Conservation (phyloP, 2,329 filamentous ascomycete genomes). For the Arthrobotrys iridis region DNA sequence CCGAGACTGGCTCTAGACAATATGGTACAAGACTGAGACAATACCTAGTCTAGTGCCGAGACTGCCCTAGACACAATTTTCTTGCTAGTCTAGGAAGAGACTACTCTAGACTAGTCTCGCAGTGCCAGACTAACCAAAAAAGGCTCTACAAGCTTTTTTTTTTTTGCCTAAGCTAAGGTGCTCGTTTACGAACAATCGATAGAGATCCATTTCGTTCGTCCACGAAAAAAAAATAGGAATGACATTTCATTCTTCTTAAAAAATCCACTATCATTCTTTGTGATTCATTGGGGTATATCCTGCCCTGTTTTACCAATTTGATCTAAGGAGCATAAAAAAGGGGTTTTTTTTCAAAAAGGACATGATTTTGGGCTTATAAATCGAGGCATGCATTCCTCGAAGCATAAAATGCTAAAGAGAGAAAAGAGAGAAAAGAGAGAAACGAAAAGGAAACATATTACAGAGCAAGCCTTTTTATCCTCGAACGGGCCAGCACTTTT, state of each 20-base stretch:
- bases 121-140: no score
- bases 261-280: conserved; percentile 21
- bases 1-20: no score
- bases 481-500: conserved; percentile 26
- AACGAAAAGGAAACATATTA: conserved; percentile 18
- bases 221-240: background rate
- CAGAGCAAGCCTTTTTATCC: conserved; percentile 10
- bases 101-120: no score
- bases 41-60: no score
- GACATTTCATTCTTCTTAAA: conserved; percentile 1
- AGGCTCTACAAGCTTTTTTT: no score
- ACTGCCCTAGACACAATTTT: no score
- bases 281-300: conserved; percentile 53
- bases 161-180: no score
- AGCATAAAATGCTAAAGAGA: background rate
- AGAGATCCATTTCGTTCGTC: background rate
- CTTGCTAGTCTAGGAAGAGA: no score
- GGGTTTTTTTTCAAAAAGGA: background rate
- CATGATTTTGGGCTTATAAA: no score
- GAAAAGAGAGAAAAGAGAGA: background rate
- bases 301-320: conserved; percentile 48
- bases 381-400: background rate
- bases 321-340: conserved; percentile 28
- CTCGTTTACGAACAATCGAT: no score
- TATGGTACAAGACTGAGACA: no score